Percentiles rank a stretch among this genome's conserved stretches.
Conservation (phyloP, 192 early-diverging fungal species). For the Coemansia sp. region DNA sequence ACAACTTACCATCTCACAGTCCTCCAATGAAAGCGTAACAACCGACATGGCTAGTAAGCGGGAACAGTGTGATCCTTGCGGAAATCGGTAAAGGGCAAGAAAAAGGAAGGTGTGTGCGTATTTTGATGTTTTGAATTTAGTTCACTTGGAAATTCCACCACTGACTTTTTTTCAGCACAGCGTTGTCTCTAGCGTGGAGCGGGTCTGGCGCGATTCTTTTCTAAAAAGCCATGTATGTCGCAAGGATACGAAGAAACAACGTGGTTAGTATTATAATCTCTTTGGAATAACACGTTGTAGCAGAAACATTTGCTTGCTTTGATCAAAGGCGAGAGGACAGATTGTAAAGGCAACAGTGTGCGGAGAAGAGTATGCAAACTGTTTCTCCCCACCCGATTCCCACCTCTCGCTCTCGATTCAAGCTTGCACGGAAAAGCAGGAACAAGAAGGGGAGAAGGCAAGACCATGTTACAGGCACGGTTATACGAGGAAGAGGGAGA, state of each 20-base stretch:
- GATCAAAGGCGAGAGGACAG: background rate
- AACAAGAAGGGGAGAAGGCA: too few relatives aligned
- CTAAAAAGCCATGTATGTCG: background rate
- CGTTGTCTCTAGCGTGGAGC: background rate
- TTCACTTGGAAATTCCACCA: background rate
- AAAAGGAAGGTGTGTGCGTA: background rate
- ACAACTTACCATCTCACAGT: constrained; percentile 52
- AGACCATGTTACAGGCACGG: too few relatives aligned
- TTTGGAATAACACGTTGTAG: background rate
- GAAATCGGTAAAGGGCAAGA: constrained; percentile 1
- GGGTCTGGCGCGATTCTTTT: background rate
- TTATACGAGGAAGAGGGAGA: background rate
- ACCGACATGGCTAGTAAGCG: constrained; percentile 29
- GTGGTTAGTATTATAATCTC: background rate
- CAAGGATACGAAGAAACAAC: background rate
- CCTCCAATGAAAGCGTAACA: constrained; percentile 48
- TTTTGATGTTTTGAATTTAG: background rate
- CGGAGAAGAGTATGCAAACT: background rate
- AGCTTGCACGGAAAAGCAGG: background rate
- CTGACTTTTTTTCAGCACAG: background rate
- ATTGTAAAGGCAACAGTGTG: background rate
- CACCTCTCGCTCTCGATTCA: background rate
- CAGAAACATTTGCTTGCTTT: background rate
- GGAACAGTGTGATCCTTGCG: constrained; percentile 2
- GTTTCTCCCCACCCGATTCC: too few relatives aligned